Evolutionary conservation across 345 rosid species (phyloP).

Genomic region (Atalantia buxifolia): DNA sequence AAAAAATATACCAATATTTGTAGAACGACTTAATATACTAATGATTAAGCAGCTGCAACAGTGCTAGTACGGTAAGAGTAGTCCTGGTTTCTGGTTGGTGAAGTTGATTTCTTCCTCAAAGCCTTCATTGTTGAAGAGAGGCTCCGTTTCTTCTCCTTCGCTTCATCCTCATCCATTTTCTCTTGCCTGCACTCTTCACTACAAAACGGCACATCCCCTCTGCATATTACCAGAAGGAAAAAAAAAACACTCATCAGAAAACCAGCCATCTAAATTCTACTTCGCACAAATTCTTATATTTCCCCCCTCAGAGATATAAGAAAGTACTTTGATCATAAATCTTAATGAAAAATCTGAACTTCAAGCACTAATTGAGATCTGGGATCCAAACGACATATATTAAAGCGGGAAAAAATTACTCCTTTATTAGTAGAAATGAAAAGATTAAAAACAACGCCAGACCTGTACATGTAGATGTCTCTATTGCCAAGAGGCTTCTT

Average conservation of each 20-base stretch:
- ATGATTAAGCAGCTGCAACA: conserved; percentile 42
- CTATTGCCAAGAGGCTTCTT: conserved; percentile 59
- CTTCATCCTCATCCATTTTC: conserved; percentile 70
- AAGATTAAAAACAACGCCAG: background rate
- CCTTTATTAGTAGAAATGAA: background rate
- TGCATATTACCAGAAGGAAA: conserved; percentile 16
- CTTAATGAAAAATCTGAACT: background rate
- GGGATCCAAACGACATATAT: background rate
- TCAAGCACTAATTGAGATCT: background rate
- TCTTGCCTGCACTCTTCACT: conserved; percentile 86
- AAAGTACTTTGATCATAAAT: background rate
- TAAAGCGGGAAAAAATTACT: background rate
- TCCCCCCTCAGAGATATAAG: background rate
- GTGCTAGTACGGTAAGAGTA: conserved; percentile 37
- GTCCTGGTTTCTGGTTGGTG: conserved; percentile 32
- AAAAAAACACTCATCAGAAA: background rate
- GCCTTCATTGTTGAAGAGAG: conserved; percentile 66
- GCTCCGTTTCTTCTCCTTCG: conserved; percentile 51
- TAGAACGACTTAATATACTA: too few relatives aligned
- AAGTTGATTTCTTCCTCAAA: conserved; percentile 39
- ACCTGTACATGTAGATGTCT: conserved; percentile 92
- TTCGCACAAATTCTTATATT: background rate
- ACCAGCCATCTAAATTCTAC: background rate
- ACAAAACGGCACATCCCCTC: conserved; percentile 90
- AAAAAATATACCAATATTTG: background rate